Base-by-base conservation (phyloP, 2,329 filamentous ascomycete genomes). In the Tothia fuscella region DNA sequence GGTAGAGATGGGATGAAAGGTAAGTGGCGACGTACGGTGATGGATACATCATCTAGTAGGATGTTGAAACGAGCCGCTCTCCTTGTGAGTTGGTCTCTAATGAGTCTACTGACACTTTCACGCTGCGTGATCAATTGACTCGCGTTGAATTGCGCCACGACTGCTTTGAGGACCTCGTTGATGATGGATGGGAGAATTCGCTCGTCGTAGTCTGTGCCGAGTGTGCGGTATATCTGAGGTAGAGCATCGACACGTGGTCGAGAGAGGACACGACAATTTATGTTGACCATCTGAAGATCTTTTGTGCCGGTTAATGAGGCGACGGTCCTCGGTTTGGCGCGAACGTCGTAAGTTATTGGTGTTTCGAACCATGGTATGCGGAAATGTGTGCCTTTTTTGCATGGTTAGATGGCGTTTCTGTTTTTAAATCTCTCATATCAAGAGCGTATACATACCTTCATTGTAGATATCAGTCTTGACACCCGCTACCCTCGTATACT, bases 281-380 rank as follows among this genome's bases (percentile, higher is more conserved):
- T 96, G 76, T 98, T 98, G 60, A 96, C 91, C 91, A 98, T 98
- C 71, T 98, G 91, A 65, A 98, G 70, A 66, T 98, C 91, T 73
- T 98, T 98, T 58, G 91, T 98, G 53, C 91, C 91, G 46, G 91
- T 98, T 51, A 98, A 76, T 51, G 91, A 96, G 51, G 91, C 83
- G 54, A 98, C 88, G 58, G 93, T 95, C 61, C 91, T 80, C 56
- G 91, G 91, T 72, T 89, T 95, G 46, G 91, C 91, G 66, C 91
- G 89, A 53, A 98, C 91, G 63, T 98, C 89, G 71, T 96, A 98
- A 54, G 88, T 80, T 62, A 98, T 78, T 39, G 91, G 87, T 4
- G 88, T 94, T 67, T 98, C 91, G 65, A 98, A 82, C 91, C 91
- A 98, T 38, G 91, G 91, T 50, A 98, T 79, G 53, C 81, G 78